Base-by-base conservation (phyloP, 164 flowering plant genomes). In the Tetracentron sinense region DNA sequence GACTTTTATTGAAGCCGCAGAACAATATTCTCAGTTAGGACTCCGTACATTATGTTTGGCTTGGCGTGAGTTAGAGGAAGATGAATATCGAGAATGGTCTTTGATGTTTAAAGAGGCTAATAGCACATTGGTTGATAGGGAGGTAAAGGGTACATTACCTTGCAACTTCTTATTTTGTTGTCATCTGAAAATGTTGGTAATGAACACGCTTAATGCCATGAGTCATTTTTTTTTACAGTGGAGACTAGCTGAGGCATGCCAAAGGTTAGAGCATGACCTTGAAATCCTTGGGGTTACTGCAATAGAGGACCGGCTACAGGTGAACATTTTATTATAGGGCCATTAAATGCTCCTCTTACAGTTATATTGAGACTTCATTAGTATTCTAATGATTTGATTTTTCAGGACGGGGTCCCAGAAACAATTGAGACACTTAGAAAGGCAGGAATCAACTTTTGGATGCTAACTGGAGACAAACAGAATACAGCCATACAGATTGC, bases 371-470 rank as follows among this genome's bases (percentile, higher is more conserved):
- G n/a, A n/a, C n/a, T n/a, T n/a, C n/a, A n/a, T n/a, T n/a, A n/a
- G n/a, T n/a, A n/a, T n/a, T n/a, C n/a, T n/a, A n/a, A n/a, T n/a
- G n/a, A n/a, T n/a, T n/a, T n/a, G 29, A 26, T 57, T 49, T 60
- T 73, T 42, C 72, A 95, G 99, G 96, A 95, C 63, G 99, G 96
- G 30, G 99, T 95, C 56, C 99, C 99, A 21, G 97, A 92, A 73
- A 89, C 99, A 69, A 94, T 94, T 60, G 90, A 88, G 68, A 84
- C 87, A 10, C 95, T 94, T 33, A 78, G 99, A 70, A 88, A 82
- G 76, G 99, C 97, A 25, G 99, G 99, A 64, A 89, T 95, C 65
- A 91, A 92, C 72, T 92, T 95, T 77, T 92, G 99, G 99, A 95
- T 95, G 99, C 84, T 92, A 59, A 92, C 99, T 63, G 99, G 99